phyloP scores from a whole-genome alignment of 202 grass and related monocot genomes.

The Elaeis oleifera region DNA sequence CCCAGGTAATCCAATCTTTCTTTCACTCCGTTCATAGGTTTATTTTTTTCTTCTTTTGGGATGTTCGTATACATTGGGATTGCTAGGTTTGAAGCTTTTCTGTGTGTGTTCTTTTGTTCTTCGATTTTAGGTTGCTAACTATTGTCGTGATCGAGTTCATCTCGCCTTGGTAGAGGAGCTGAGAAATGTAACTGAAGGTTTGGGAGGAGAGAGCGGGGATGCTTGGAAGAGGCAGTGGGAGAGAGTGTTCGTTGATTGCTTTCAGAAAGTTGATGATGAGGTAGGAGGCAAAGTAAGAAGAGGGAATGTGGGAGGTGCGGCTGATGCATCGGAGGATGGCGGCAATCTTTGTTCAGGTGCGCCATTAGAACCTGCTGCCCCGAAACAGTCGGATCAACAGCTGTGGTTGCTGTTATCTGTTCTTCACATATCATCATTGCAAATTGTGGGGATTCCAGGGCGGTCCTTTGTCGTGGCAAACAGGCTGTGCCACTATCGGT shows the following conservation, averaged over 20 bases:
- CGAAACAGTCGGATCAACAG: conserved; percentile 88
- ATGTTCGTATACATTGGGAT: background rate
- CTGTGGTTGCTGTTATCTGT: conserved; percentile 79
- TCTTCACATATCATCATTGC: conserved; percentile 83
- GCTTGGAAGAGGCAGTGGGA: conserved; percentile 93
- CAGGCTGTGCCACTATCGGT: conserved; percentile 73
- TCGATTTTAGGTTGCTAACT: conserved; percentile 64
- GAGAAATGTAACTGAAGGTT: conserved; percentile 26
- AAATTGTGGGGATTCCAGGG: conserved; percentile 95
- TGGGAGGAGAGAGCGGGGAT: conserved; percentile 22
- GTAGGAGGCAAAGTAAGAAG: conserved; percentile 56
- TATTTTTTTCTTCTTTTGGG: background rate
- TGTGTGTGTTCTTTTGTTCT: background rate
- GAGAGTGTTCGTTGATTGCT: conserved; percentile 63
- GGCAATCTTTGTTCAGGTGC: too few relatives aligned
- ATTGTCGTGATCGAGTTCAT: conserved; percentile 60
- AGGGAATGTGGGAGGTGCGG: conserved; percentile 1
- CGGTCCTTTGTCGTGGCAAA: conserved; percentile 86
- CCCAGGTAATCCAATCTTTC: conserved; percentile 40
- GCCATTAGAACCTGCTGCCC: conserved; percentile 49
- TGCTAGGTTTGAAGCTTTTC: background rate
- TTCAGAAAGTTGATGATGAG: conserved; percentile 67
- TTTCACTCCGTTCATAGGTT: background rate
- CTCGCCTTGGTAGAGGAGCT: conserved; percentile 56
- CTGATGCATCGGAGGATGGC: background rate